phyloP scores from a whole-genome alignment of 345 rosid species.

The Eucalyptus camaldulensis region DNA sequence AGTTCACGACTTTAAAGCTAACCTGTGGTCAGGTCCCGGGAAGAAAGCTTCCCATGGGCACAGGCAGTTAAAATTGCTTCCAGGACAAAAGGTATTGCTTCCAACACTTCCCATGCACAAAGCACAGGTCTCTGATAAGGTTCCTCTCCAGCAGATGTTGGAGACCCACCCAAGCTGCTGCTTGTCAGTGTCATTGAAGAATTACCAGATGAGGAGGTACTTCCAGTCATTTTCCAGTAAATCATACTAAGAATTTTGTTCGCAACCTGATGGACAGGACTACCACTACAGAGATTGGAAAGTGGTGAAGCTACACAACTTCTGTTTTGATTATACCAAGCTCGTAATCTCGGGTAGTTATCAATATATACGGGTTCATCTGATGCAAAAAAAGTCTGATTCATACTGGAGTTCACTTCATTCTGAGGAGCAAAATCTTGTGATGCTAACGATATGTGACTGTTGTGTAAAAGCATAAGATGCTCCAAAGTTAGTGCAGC shows the following conservation, averaged over 20 bases:
- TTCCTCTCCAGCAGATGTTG: constrained; percentile 27
- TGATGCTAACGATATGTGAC: constrained; percentile 9
- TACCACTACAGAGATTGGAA: constrained; percentile 26
- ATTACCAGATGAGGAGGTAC: constrained; percentile 11
- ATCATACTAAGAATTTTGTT: constrained; percentile 45
- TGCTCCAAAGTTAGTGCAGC: constrained; percentile 40
- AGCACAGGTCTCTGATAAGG: constrained; percentile 34
- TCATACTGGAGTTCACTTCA: constrained; percentile 4
- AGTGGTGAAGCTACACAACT: constrained; percentile 45
- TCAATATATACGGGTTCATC: constrained; percentile 33
- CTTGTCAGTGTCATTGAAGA: constrained; percentile 17
- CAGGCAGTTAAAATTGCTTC: constrained; percentile 65
- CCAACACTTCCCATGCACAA: constrained; percentile 65
- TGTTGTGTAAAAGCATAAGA: constrained; percentile 35
- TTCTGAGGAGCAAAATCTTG: constrained; percentile 1
- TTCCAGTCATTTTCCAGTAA: constrained; percentile 34
- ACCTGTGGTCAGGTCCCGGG: constrained; percentile 60
- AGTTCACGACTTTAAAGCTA: not conserved
- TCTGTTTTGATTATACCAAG: constrained; percentile 59
- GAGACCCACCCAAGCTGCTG: constrained; percentile 17
- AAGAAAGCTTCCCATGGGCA: constrained; percentile 55
- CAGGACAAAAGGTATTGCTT: constrained; percentile 50
- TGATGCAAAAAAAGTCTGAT: constrained; percentile 1
- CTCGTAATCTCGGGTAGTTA: constrained; percentile 40
- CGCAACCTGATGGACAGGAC: constrained; percentile 49